These are phyloP conservation scores for Zygosaccharomyces bisporus DNA, from an alignment of 805 yeast genomes.

Conservation along the genomic window DNA sequence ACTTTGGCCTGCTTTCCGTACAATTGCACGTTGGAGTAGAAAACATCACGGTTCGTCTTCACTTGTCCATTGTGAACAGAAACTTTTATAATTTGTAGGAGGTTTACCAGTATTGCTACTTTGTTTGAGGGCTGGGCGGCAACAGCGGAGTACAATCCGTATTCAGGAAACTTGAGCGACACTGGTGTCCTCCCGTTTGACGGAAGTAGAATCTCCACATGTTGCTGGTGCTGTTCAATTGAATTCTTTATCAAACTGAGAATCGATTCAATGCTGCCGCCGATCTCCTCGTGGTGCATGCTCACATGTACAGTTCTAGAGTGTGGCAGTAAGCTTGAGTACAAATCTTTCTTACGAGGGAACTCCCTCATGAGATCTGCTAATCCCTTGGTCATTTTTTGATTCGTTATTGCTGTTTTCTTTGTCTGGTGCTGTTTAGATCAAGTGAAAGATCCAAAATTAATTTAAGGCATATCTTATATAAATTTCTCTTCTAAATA, in stretches of 20 bases:
- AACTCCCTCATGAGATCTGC: slow-evolving; percentile 10
- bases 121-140: slow-evolving; percentile 10
- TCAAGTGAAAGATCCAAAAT: not conserved
- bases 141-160: slow-evolving; percentile 7
- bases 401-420: not conserved
- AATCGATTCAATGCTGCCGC: slow-evolving; percentile 13
- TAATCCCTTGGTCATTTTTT: slow-evolving; percentile 8
- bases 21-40: slow-evolving; percentile 55
- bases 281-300: slow-evolving; percentile 1
- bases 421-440: not conserved
- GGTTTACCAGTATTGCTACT: slow-evolving; percentile 18
- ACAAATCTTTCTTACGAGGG: slow-evolving; percentile 14
- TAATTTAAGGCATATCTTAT: slow-evolving; percentile 5
- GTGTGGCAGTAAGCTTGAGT: slow-evolving; percentile 16
- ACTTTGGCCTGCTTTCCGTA: slow-evolving; percentile 46
- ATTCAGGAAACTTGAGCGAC: slow-evolving; percentile 14
- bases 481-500: slow-evolving; percentile 28
- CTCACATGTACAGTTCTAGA: slow-evolving; percentile 18
- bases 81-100: slow-evolving; percentile 18
- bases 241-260: slow-evolving; percentile 21
- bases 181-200: slow-evolving; percentile 1
- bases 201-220: slow-evolving; percentile 11
- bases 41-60: slow-evolving; percentile 49
- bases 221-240: slow-evolving; percentile 23
- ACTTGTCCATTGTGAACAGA: slow-evolving; percentile 7